Evolutionary conservation across 148 eudicot species (phyloP).

Genomic region (Persicaria tinctoria): DNA sequence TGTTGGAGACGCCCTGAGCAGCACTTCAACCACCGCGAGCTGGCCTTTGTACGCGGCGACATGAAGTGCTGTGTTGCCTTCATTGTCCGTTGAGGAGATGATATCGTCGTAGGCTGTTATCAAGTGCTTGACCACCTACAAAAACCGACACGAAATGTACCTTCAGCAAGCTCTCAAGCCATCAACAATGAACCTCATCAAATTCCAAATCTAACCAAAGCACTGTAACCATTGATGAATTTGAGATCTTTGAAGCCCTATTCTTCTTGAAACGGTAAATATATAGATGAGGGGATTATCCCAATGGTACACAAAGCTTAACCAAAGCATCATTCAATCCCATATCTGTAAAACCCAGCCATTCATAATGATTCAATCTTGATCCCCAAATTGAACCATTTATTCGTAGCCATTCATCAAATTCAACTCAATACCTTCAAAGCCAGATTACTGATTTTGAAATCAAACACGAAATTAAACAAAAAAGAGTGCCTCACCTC

Average conservation of each 20-base stretch:
- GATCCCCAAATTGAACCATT: too few relatives aligned
- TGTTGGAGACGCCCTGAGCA: constrained; percentile 57
- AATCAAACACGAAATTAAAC: background rate
- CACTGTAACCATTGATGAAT: too few relatives aligned
- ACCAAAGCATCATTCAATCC: too few relatives aligned
- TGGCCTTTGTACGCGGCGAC: constrained; percentile 85
- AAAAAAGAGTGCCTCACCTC: constrained; percentile 38
- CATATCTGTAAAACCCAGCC: too few relatives aligned
- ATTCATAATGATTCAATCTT: too few relatives aligned
- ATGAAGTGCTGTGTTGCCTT: constrained; percentile 85
- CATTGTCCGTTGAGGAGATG: constrained; percentile 54
- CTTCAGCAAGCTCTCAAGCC: background rate
- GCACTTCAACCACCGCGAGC: constrained; percentile 51
- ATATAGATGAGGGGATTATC: too few relatives aligned
- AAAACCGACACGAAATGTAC: constrained; percentile 1
- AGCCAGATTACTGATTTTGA: background rate
- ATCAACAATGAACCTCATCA: background rate
- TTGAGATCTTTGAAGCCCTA: too few relatives aligned
- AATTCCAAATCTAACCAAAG: background rate
- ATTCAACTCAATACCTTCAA: background rate
- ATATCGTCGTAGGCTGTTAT: constrained; percentile 45
- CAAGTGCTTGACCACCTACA: constrained; percentile 66
- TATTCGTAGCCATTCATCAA: too few relatives aligned
- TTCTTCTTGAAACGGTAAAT: too few relatives aligned
- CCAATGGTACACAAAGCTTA: too few relatives aligned